Evolutionary conservation across 176 grass and related monocot genomes (phyloP), one percentile per base, ranked within the genome.

Genomic region (Bonia amplexicaulis): DNA sequence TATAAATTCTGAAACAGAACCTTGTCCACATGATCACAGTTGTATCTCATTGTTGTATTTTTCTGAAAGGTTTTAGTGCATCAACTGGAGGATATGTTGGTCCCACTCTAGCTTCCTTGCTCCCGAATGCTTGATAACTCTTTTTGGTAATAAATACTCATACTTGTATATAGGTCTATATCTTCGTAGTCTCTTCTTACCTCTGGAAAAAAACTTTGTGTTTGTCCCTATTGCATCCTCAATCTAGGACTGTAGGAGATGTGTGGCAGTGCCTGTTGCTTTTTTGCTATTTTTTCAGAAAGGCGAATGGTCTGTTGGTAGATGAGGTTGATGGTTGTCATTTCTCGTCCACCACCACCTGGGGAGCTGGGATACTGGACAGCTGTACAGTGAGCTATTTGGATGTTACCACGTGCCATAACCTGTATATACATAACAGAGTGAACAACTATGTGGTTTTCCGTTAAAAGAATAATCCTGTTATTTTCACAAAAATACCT

Each of bases 391-490:
- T 41, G 48, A 81, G 22, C 22, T 58, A 37, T 59, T 58, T 58
- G 23, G n/a, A 20, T 82, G 9, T 52, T 14, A 37, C 80, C 80
- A 71, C 64, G 49, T 82, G 48, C 5, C 31, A 31, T 41, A 31
- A 69, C 14, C 6, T 70, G n/a, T 49, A 62, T 78, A 47, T 67
- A 41, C 19, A n/a, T 64, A 63, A 88, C 20, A 73, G 19, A 84
- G 20, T 65, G 37, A 57, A 66, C 23, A 73, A 9, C 27, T 23
- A 69, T 81, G 60, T 66, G 15, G n/a, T 62, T 41, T 40, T 72
- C 9, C 10, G 20, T 79, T 14, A 16, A 63, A 73, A 54, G 9
- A 10, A 27, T 66, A 51, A 17, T 16, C 6, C 7, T 10, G 11
- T 76, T 42, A 14, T 9, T 52, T 59, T 40, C 65, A 83, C 19